Base-by-base conservation (phyloP, 352 stramenopile species). In the Aphanomyces astaci region DNA sequence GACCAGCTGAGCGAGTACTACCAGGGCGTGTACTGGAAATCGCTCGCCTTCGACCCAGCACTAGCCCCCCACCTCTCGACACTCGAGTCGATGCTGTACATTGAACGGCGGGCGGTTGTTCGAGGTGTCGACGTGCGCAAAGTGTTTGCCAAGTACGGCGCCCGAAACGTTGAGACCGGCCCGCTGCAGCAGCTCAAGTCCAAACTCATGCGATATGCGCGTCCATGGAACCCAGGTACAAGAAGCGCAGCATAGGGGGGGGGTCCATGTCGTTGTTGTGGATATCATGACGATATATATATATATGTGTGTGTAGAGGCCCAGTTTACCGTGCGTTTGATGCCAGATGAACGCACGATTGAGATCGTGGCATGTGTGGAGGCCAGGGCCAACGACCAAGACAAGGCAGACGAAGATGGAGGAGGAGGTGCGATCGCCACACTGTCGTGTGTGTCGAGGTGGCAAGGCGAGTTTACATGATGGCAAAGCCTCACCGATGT, bases 81-180 rank as follows among this genome's bases (percentile, higher is more conserved):
- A 13, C 70, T 89, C 32, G 81, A 88, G 46, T 92, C 82, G 25
- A 78, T 92, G 51, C 75, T 87, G 39, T 93, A 93, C 69, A 76
- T 87, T 54, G 81, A 86, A 2, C 83, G 83, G 3, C 87, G 76
- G 9, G 76, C 76, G 1, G 71, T 77, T 3, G 64, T 89, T 1
- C 73, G 78, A 17, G 81, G 81, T 36, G 79, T 77, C 33, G 66
- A 65, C 2, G 30, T 64, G 4, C 46, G 68, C 64, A 89, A 90
- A 56, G 79, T 92, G n/a, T 93, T 90, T 39, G 85, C 85, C 55
- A 91, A 90, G 64, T 94, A 94, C 65, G 85, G 85, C 19, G 85
- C 85, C n/a, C 81, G 85, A 11, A 86, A 90, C 51, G 82, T 94
- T 17, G 83, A 90, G 53, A 90, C 75, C 0, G 85, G 85, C 10